Base-by-base conservation (phyloP, 441 rosid species). In the Adansonia grandidieri region DNA sequence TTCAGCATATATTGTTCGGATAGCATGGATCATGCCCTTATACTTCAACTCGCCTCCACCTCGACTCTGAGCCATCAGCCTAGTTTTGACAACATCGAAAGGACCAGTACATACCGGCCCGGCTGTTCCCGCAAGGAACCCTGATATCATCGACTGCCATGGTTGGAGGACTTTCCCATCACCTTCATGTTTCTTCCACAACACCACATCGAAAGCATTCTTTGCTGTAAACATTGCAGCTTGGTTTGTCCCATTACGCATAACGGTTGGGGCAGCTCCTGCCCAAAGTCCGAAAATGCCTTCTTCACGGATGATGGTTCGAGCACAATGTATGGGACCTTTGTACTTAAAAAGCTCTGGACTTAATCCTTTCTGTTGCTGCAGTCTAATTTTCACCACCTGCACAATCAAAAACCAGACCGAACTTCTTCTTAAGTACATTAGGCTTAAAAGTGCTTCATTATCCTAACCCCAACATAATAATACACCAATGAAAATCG, bases 161-260 rank as follows among this genome's bases (percentile, higher is more conserved):
- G 97, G 94, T 72, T 83, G 98, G 80, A 96, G 88, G 44, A 84
- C 87, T 86, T 79, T 90, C 75, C 97, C 94, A 51, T 96, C 99
- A 0, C 97, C 99, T 87, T 96, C 99, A 9, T 96, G 88, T 85
- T 96, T 96, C 84, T 90, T 87, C 99, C 99, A 96, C 84, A 96
- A 78, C 37, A 94, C 17, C 13, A 89, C 86, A 71, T 96, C 99
- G 45, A 93, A 92, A 1, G 94, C 74, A 81, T 94, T 94, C 85
- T 96, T 96, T 0, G 99, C 96, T 0, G 98, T 94, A 75, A 95
- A 93, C 99, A 92, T 95, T 56, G 92, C 98, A 0, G 99, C 98
- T 81, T 94, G 99, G 86, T 96, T 94, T 44, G 99, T 96, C 10
- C 99, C 98, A 70, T 96, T 96, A 17, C 98, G 93, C 98, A 94